Evolutionary conservation across 148 eudicot genomes (phyloP).

Genomic region (Fagopyrum tataricum): DNA sequence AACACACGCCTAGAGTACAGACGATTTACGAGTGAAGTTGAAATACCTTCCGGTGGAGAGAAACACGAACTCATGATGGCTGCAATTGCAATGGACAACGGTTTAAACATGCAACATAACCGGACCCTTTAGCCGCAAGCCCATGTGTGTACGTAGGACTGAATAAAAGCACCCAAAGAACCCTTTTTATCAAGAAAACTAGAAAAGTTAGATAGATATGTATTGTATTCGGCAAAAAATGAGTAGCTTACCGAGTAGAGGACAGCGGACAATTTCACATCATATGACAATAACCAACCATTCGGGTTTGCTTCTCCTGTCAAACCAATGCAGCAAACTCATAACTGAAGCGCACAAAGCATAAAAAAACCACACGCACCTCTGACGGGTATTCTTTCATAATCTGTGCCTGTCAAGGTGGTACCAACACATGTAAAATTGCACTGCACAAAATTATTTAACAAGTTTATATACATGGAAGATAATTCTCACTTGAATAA

Average conservation of each 20-base stretch:
- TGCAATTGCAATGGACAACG: conserved; percentile 6
- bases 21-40: neutral
- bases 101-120: conserved; percentile 12
- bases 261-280: neutral
- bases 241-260: neutral
- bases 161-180: neutral
- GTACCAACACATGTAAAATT: neutral
- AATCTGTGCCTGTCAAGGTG: neutral
- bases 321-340: neutral
- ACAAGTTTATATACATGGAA: neutral
- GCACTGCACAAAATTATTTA: neutral
- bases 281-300: neutral
- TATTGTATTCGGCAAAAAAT: neutral
- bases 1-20: too few species aligned
- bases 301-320: neutral
- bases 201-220: neutral
- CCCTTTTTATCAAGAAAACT: neutral
- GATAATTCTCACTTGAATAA: conserved; percentile 35
- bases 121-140: conserved; percentile 7
- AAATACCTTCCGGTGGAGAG: neutral
- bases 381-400: neutral
- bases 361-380: neutral
- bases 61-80: conserved; percentile 3
- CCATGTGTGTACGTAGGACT: conserved; percentile 4
- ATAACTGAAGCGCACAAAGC: neutral